Base-by-base conservation (phyloP, 1,284 basidiomycete species). In the Trametes polyzona region DNA sequence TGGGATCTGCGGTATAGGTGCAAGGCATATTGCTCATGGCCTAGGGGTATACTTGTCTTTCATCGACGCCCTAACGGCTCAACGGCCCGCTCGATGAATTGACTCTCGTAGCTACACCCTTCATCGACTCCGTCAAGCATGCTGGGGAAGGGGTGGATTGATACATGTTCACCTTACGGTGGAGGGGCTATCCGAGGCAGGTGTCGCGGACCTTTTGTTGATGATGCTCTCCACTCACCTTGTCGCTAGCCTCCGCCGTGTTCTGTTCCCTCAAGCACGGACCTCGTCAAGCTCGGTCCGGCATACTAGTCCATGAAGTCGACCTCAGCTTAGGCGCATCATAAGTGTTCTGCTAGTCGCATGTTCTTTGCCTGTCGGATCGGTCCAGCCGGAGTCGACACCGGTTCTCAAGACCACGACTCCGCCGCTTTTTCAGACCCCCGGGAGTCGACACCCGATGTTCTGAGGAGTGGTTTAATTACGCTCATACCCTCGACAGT, bases 21-120 rank as follows among this genome's bases (percentile, higher is more conserved):
- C 12, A n/a, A n/a, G n/a, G n/a, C n/a, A n/a, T n/a, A n/a, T n/a
- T n/a, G n/a, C 36, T 17, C 23, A 11, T 42, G 24, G 41, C 7
- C 24, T 42, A 7, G 24, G 8, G 14, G 26, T 7, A 16, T 27
- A 3, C 26, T 27, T 27, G 12, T 8, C 26, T 27, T 37, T 44
- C 39, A 8, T n/a, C 41, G n/a, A 36, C 10, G 42, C 26, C 26
- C 23, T 35, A 52, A 29, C 24, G 50, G 50, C 50, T 44, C 50
- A 52, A 52, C 37, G 50, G 50, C 50, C 41, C 42, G 21, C 41
- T 36, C 26, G 42, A 23, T 24, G 21, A 17, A 42, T n/a, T 23
- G 19, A 19, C 8, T 3, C 3, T n/a, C 7, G 2, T 11, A n/a
- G 30, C 5, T 8, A 11, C 24, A 4, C 2, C 11, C 19, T 23